Percentiles rank a stretch among this genome's conserved stretches.
These are phyloP conservation scores for Lachnellula suecica DNA, from an alignment of 2,329 filamentous ascomycete species.

Conservation along the genomic window DNA sequence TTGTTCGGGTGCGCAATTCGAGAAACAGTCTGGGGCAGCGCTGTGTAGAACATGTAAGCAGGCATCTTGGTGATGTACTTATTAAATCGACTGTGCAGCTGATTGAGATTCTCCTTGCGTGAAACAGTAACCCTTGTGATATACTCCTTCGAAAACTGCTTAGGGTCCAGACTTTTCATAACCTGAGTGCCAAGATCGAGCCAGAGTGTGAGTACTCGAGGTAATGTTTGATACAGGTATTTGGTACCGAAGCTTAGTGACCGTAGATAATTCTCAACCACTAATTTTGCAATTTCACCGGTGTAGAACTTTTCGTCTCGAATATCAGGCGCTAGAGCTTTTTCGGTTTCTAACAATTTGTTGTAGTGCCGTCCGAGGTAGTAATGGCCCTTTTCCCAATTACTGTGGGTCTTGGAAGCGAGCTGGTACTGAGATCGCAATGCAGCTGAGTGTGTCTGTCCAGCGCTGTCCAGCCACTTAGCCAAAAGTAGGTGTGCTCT, in stretches of 20 bases:
- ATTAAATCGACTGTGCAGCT: slow-evolving; percentile 71
- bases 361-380: slow-evolving; percentile 97
- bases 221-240: slow-evolving; percentile 92
- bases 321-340: slow-evolving; percentile 70
- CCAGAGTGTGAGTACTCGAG: slow-evolving; percentile 90
- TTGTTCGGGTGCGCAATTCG: slow-evolving; percentile 84
- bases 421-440: slow-evolving; percentile 81
- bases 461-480: slow-evolving; percentile 95
- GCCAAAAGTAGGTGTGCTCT: slow-evolving; percentile 85
- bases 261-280: slow-evolving; percentile 90
- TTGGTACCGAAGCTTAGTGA: slow-evolving; percentile 88
- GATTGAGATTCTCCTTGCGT: slow-evolving; percentile 64
- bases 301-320: slow-evolving; percentile 75
- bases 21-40: slow-evolving; percentile 92
- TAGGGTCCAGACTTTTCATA: slow-evolving; percentile 55
- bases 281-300: slow-evolving; percentile 82
- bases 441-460: slow-evolving; percentile 82
- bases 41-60: slow-evolving; percentile 75
- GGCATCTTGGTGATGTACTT: slow-evolving; percentile 76
- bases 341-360: slow-evolving; percentile 89
- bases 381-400: slow-evolving; percentile 97
- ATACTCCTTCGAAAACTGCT: too few relatives aligned
- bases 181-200: slow-evolving; percentile 82
- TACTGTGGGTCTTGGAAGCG: slow-evolving; percentile 66
- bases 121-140: slow-evolving; percentile 51